These are phyloP conservation scores for Xanthoparmelia taractica DNA, from an alignment of 495 filamentous ascomycete genomes.

Conservation along the genomic window DNA sequence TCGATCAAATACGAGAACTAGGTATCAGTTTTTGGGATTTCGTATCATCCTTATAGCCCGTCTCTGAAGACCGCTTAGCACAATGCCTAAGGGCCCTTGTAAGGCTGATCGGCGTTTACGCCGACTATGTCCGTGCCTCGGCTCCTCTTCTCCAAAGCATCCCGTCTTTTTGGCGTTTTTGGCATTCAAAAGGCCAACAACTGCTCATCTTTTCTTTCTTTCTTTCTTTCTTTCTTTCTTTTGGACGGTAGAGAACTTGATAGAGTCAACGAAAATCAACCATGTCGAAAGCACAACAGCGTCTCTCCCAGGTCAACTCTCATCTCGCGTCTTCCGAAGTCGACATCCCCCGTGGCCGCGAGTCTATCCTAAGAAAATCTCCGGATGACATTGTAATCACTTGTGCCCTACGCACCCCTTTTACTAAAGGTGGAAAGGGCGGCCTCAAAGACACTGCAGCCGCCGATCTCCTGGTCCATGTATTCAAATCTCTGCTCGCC, in stretches of 20 bases:
- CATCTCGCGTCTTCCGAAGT: slow-evolving; percentile 45
- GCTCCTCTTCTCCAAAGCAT: background rate
- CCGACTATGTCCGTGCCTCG: slow-evolving; percentile 1
- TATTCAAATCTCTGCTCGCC: slow-evolving; percentile 69
- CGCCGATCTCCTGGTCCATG: slow-evolving; percentile 76
- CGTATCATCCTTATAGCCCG: too few species aligned
- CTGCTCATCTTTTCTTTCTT: too few species aligned
- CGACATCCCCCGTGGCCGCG: slow-evolving; percentile 38
- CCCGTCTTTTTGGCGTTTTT: background rate
- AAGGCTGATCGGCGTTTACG: background rate
- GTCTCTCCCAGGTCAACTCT: slow-evolving; percentile 55
- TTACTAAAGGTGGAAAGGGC: slow-evolving; percentile 89
- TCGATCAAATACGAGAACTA: too few species aligned
- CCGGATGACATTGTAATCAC: slow-evolving; percentile 85
- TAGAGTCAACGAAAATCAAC: background rate
- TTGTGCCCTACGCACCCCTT: slow-evolving; percentile 80
- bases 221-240: too few species aligned
- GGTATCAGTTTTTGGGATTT: too few species aligned
- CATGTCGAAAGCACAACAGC: slow-evolving; percentile 44
- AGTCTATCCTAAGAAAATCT: slow-evolving; percentile 51
- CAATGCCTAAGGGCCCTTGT: background rate
- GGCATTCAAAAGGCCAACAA: background rate
- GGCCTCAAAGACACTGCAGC: slow-evolving; percentile 89
- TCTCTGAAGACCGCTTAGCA: too few species aligned
- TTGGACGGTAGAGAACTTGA: background rate